Evolutionary conservation across 1,139 yeast species (phyloP), one percentile per base, ranked within the genome.

Genomic region (Pichia sp.): DNA sequence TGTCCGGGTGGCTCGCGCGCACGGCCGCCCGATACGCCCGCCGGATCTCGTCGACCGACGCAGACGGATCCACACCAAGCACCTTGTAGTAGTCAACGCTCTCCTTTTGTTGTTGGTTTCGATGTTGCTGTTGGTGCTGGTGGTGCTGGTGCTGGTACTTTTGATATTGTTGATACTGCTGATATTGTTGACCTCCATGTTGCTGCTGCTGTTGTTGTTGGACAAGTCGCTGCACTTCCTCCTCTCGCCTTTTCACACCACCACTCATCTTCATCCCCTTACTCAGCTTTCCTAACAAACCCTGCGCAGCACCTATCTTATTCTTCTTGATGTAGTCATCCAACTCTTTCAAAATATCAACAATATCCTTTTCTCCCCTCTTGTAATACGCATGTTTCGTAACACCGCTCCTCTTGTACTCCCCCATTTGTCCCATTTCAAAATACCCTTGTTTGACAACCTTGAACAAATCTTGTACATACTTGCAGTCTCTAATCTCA

Each of bases 111-210:
- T 36, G 77, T 34, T 68, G 71, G 20, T 76, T 72, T 42, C 70
- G 69, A 32, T 66, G 66, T 49, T 71, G 71, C 45, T 71, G 73
- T 24, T 71, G 71, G 35, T 73, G 74, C 43, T 74, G 70, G 24
- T 65, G 66, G 52, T 72, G 74, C 36, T 72, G 74, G 29, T 75
- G 79, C 45, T 74, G 78, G 30, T 75, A 77, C 43, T 74, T 77
- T 35, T 68, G 71, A 24, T 76, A 71, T 45, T 68, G 68, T 35
- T 51, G 46, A 34, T 64, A 69, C 44, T 70, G 71, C 26, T 70
- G 36, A 6, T 32, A 22, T 7, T 32, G 22, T n/a, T 32, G 36
- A n/a, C n/a, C n/a, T n/a, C n/a, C n/a, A 51, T 69, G 69, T 44
- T 70, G 71, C 26, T 70, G 36, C 15, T 32, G 36, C 13, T 32